phyloP scores from a whole-genome alignment of 163 green algal genomes.

The Prototheca wickerhamii region DNA sequence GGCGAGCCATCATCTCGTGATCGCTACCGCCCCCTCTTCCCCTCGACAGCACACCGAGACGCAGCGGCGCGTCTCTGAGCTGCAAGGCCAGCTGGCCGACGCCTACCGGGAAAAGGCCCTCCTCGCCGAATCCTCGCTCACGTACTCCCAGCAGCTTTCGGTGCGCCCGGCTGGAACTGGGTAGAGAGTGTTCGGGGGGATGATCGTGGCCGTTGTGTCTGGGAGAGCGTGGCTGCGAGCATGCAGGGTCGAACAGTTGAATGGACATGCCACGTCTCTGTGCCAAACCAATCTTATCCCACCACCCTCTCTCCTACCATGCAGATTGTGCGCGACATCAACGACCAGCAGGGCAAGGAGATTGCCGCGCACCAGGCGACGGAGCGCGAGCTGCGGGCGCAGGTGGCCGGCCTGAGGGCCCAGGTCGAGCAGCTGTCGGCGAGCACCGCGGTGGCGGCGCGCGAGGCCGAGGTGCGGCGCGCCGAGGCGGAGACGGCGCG shows the following conservation, averaged over 20 bases:
- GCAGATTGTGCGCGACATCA: slow-evolving; percentile 38
- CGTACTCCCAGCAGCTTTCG: slow-evolving; percentile 25
- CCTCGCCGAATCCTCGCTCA: slow-evolving; percentile 29
- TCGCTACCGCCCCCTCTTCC: neutral
- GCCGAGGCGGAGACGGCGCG: too few species aligned
- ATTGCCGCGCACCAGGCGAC: slow-evolving; percentile 13
- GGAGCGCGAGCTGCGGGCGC: neutral
- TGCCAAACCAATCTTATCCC: neutral
- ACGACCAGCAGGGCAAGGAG: slow-evolving; percentile 28
- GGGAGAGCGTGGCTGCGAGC: neutral
- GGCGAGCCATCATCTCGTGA: neutral
- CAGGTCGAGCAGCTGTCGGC: neutral
- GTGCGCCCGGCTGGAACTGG: neutral
- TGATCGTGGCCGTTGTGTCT: neutral
- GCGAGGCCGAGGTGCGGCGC: too few species aligned
- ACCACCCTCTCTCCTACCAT: neutral
- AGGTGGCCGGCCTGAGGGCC: neutral
- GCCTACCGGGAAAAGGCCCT: slow-evolving; percentile 41
- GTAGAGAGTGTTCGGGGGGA: neutral
- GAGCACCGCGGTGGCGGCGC: neutral
- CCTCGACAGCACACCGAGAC: slow-evolving; percentile 21
- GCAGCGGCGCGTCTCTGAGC: slow-evolving; percentile 10
- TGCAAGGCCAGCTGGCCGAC: slow-evolving; percentile 34
- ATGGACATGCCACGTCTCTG: neutral
- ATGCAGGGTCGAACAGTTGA: neutral